Evolutionary conservation across 164 flowering plant species (phyloP), one percentile per base, ranked within the genome.

Genomic region (Chimonanthus praecox): DNA sequence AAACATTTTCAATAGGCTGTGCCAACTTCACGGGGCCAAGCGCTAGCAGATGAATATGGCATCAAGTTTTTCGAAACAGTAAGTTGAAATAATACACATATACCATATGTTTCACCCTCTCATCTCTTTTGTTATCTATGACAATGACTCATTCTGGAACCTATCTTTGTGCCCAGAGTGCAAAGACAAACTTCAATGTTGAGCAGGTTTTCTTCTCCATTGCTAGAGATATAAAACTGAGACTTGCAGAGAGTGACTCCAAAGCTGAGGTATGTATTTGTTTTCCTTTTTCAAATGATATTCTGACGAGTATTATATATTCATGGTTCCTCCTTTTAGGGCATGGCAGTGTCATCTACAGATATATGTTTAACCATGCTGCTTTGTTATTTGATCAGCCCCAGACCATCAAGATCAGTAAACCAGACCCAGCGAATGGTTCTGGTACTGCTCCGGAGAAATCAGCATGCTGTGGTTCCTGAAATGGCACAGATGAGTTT

Each of bases 391-490:
- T 51, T 51, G 58, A 8, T 51, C 91, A 88, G 92, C 92, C 91
- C 48, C 90, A 85, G 65, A 74, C 94, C 49, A 84, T 91, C 72
- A 86, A 72, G 83, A 89, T 91, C 66, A 88, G 84, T 75, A 86
- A 80, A 79, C 74, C 84, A 8, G 92, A 88, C 76, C 88, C 83
- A 73, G 79, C 80, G 21, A 81, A 77, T 4, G 89, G 88, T 11
- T 76, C 83, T 74, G 74, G 82, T 54, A 87, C 84, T 82, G 81
- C 87, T 67, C 75, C 90, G 6, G 85, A 77, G 75, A 87, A 74
- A 75, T 88, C 97, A 49, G 83, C 86, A 61, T 91, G 97, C 84
- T 88, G 94, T 71, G 93, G 91, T 75, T 87, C 58, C 58, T 51
- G 58, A 51, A 51, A 15, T 51, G 15, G 58, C 58, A 51, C 58